These are phyloP conservation scores for Diaporthe destruens DNA, from an alignment of 2,329 filamentous ascomycete species.

Conservation along the genomic window DNA sequence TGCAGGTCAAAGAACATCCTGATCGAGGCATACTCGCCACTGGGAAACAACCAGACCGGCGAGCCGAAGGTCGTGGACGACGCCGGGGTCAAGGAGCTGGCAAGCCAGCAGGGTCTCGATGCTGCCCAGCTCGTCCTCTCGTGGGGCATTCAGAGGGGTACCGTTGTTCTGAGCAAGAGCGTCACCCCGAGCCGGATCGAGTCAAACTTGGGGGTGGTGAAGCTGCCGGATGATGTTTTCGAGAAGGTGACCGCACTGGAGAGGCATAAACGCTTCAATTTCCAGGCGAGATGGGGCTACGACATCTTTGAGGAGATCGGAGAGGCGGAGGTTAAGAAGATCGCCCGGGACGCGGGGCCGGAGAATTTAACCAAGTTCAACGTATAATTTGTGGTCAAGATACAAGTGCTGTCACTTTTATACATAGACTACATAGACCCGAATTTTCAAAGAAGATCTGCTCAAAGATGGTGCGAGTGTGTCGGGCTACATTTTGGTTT, in stretches of 20 bases:
- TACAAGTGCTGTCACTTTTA: neutral
- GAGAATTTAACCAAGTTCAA: constrained; percentile 54
- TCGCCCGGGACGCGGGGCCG: constrained; percentile 50
- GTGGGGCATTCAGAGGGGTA: constrained; percentile 60
- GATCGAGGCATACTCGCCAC: constrained; percentile 74
- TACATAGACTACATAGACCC: neutral
- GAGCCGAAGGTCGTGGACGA: constrained; percentile 62
- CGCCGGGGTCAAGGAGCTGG: constrained; percentile 60
- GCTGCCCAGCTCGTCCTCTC: constrained; percentile 60
- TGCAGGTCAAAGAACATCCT: constrained; percentile 70
- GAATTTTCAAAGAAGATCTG: neutral
- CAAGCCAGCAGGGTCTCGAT: constrained; percentile 54
- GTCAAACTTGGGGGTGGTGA: constrained; percentile 55
- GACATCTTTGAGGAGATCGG: constrained; percentile 60
- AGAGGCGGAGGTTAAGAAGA: constrained; percentile 52
- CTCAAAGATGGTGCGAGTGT: neutral
- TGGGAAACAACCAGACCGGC: constrained; percentile 61
- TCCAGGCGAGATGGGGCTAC: constrained; percentile 56
- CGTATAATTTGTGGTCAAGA: constrained; percentile 37
- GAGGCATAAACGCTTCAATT: constrained; percentile 58
- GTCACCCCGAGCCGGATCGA: constrained; percentile 58
- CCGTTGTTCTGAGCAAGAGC: constrained; percentile 59
- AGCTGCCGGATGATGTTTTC: constrained; percentile 53
- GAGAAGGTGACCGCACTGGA: constrained; percentile 55
- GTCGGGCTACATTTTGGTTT: neutral